Evolutionary conservation across 805 yeast species (phyloP).

Genomic region (Sungouiella blattae): DNA sequence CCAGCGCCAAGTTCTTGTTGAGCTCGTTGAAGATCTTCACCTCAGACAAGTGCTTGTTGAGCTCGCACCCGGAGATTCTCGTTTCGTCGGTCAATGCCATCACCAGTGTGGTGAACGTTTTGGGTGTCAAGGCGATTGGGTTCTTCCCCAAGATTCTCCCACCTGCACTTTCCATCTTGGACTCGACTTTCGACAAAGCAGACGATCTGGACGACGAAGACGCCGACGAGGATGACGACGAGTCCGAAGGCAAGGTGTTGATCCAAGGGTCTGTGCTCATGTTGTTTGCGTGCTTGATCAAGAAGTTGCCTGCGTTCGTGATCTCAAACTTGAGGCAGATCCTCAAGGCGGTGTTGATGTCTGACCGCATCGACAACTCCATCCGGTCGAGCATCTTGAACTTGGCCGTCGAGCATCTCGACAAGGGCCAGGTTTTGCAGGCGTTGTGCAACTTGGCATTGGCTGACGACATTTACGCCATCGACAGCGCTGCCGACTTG

Average conservation of each 20-base stretch:
- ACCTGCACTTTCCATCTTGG: conserved; percentile 62
- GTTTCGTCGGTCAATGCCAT: conserved; percentile 73
- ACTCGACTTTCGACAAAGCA: conserved; percentile 22
- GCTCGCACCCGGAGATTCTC: conserved; percentile 55
- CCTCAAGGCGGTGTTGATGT: conserved; percentile 53
- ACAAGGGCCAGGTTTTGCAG: conserved; percentile 57
- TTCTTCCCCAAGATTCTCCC: conserved; percentile 82
- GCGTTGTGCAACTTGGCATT: conserved; percentile 65
- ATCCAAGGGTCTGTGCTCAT: conserved; percentile 71
- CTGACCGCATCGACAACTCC: conserved; percentile 55
- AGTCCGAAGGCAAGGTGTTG: conserved; percentile 27
- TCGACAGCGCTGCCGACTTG: conserved; percentile 39
- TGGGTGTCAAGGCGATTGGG: conserved; percentile 86
- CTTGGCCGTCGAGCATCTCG: conserved; percentile 63
- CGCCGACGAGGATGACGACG: conserved; percentile 24
- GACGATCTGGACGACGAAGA: conserved; percentile 4
- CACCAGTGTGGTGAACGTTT: conserved; percentile 61
- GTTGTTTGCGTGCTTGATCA: conserved; percentile 69
- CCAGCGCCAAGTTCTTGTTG: conserved; percentile 46
- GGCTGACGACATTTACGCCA: conserved; percentile 28
- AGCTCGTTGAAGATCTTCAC: conserved; percentile 49
- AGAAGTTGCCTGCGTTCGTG: conserved; percentile 83
- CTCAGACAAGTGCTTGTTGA: conserved; percentile 50
- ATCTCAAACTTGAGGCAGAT: conserved; percentile 64
- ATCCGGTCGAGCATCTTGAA: conserved; percentile 62